Evolutionary conservation across 805 yeast species (phyloP), one percentile per base, ranked within the genome.

Genomic region (Suhomyces canberraensis): DNA sequence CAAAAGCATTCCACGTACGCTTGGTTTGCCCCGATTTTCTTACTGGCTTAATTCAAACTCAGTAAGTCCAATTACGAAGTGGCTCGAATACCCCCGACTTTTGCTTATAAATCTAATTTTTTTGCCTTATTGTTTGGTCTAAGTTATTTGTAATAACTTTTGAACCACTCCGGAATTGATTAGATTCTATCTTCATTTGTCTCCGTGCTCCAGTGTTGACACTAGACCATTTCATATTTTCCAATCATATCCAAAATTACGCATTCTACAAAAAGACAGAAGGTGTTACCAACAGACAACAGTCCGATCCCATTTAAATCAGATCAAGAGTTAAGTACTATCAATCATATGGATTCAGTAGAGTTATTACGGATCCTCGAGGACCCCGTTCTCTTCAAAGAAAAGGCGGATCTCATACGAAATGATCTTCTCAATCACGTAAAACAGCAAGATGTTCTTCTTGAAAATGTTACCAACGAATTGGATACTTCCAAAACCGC

Each of bases 401-500:
- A 54, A 21, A 47, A 61, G 25, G 52, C 52, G 27, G 50, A 54
- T 4, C 47, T 47, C 22, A 51, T 66, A 45, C 64, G 71, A 46
- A 42, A 48, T 27, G 62, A 57, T 30, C 35, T 66, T 18, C 40
- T 53, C 20, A 47, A 38, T 31, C 63, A 61, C 30, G 47, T 66
- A 29, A 52, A 50, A 26, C 31, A 46, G 11, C 71, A 66, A 37
- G 64, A 66, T 38, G 34, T 36, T 8, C 45, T 52, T 16, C 56
- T 62, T 25, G 39, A 41, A 19, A 51, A 54, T 27, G 41, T 64
- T 28, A 46, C 52, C 16, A 41, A 54, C 24, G 69, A 66, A 31
- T 54, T 64, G 25, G 64, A 59, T 25, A 56, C 67, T 1, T 60
- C 64, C 16, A 56, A 54, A 39, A 54, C 59, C 25, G 86, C 88